Conservation (phyloP, 2,329 filamentous ascomycete species). For the Dryadomyces sulphureus region DNA sequence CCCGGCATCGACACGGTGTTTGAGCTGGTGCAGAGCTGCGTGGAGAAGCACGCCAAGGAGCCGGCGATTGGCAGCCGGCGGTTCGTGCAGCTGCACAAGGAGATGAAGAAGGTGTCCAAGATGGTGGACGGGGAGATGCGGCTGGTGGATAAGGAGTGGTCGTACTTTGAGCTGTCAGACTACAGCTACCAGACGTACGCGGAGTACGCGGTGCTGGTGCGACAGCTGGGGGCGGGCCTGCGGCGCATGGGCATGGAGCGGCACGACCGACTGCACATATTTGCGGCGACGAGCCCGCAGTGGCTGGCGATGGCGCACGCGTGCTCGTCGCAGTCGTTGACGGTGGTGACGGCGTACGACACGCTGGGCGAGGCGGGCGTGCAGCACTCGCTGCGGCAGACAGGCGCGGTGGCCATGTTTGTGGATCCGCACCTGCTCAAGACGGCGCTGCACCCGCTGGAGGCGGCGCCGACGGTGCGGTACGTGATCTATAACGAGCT, state of each 20-base stretch:
- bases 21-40: constrained; percentile 60
- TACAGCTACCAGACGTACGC: constrained; percentile 67
- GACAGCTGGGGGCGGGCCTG: constrained; percentile 58
- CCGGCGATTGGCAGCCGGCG: constrained; percentile 56
- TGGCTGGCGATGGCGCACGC: constrained; percentile 75
- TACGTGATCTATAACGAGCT: constrained; percentile 48
- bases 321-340: constrained; percentile 69
- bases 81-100: constrained; percentile 62
- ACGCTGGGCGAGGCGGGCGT: constrained; percentile 76
- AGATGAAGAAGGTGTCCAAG: constrained; percentile 85
- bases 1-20: constrained; percentile 61
- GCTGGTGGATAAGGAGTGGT: constrained; percentile 83
- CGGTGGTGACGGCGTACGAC: constrained; percentile 90
- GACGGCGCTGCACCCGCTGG: constrained; percentile 40
- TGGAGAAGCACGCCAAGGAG: constrained; percentile 45
- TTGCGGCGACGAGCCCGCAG: constrained; percentile 68
- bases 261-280: constrained; percentile 61
- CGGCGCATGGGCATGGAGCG: constrained; percentile 57
- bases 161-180: constrained; percentile 68
- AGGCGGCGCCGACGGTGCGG: constrained; percentile 39
- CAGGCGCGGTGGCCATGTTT: constrained; percentile 69
- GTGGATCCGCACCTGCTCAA: constrained; percentile 66
- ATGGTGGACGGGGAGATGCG: constrained; percentile 64
- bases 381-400: constrained; percentile 73
- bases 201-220: constrained; percentile 58